Evolutionary conservation across 78 protist genomes (phyloP).

Genomic region (Dictyostelium purpureum): DNA sequence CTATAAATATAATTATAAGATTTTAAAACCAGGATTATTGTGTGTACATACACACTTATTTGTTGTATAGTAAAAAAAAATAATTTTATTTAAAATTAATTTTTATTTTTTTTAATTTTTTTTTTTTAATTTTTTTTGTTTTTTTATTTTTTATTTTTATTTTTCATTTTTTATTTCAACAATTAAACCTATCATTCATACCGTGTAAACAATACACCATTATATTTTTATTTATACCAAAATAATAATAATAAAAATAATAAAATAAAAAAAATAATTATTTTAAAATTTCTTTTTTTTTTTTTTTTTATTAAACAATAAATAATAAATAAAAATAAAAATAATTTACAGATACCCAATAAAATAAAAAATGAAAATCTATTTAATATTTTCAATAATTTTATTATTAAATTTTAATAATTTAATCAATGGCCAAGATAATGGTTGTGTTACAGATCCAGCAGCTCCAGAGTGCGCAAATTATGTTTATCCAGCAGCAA

Average conservation of each 20-base stretch:
- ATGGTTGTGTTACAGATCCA: neutral
- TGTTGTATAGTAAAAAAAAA: too few relatives aligned
- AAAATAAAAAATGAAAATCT: neutral
- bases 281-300: too few relatives aligned
- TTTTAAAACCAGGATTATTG: too few relatives aligned
- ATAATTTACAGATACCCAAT: neutral
- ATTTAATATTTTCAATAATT: neutral
- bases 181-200: too few relatives aligned
- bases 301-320: neutral
- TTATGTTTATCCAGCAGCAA: neutral
- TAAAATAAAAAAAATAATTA: too few relatives aligned
- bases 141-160: neutral
- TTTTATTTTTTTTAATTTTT: too few relatives aligned
- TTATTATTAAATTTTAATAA: neutral
- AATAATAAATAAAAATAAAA: neutral
- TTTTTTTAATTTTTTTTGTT: neutral
- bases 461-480: neutral
- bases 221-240: neutral
- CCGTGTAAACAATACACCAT: too few relatives aligned
- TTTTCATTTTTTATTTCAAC: neutral
- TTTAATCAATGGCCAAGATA: neutral
- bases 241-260: neutral
- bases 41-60: too few relatives aligned
- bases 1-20: too few relatives aligned
- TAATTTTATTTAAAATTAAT: too few relatives aligned